Conservation (phyloP, 176 grass and related monocot genomes). For the Carex parvula region DNA sequence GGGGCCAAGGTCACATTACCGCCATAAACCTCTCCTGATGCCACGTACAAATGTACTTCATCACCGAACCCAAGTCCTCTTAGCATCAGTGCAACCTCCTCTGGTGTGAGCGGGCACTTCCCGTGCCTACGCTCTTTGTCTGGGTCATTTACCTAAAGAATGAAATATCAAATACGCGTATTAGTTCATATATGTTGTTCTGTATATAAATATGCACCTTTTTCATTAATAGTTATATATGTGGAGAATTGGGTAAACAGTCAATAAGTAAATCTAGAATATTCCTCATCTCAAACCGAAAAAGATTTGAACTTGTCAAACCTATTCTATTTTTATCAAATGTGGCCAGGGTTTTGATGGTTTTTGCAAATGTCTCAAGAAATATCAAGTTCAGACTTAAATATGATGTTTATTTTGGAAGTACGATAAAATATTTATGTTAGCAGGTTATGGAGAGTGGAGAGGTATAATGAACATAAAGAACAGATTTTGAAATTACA, state of each 20-base stretch:
- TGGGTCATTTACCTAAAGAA: slow-evolving; percentile 62
- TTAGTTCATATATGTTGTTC: background rate
- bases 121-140: slow-evolving; percentile 74
- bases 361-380: background rate
- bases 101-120: slow-evolving; percentile 87
- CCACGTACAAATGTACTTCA: slow-evolving; percentile 81
- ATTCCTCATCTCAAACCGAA: background rate
- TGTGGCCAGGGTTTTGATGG: background rate
- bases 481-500: background rate
- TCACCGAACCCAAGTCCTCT: slow-evolving; percentile 76
- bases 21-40: slow-evolving; percentile 84
- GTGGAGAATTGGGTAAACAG: background rate
- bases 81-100: slow-evolving; percentile 87
- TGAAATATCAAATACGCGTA: background rate
- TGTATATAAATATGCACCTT: background rate
- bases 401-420: background rate
- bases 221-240: background rate
- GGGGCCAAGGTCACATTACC: slow-evolving; percentile 78
- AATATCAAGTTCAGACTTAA: background rate
- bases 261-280: background rate
- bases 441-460: background rate
- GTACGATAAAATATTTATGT: background rate
- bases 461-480: background rate
- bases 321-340: background rate
- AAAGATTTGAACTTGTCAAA: background rate